Evolutionary conservation across 257 asterid species (phyloP), one percentile per base, ranked within the genome.

Genomic region (Primulina eburnea): DNA sequence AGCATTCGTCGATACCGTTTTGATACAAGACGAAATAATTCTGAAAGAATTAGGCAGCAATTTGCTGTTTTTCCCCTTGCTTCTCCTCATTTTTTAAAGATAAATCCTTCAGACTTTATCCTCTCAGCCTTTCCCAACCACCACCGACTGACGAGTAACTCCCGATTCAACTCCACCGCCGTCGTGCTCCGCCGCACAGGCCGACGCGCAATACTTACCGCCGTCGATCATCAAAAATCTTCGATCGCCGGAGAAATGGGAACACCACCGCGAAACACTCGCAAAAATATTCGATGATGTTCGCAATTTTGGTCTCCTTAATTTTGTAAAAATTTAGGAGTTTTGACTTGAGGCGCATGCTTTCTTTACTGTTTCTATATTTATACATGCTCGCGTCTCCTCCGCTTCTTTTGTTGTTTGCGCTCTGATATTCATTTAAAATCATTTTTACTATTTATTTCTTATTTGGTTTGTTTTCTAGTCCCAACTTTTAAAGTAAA

Each of bases 1-100:
- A 67, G 95, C 95, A 83, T 86, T 84, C 65, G 90, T 88, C 69
- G 95, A 88, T 71, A 86, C 92, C 50, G 86, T 84, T 71, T 61
- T 86, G 68, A 88, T 81, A 74, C 95, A 88, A 34, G 95, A 88
- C 60, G 95, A 88, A 7, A 86, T 85, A 30, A 88, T 86, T 52
- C 89, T 83, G 74, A 85, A 74, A 1, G 92, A 84, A 83, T 81
- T 83, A 71, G 92, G 95, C 80, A 88, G 83, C 80, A 88, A 68
- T 69, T 81, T 86, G 76, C 84, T 65, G 76, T 71, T 80, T 50
- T 76, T 88, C 57, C 89, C 89, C 82, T 83, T 86, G 64, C 77
- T 80, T 78, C 80, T 80, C 88, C 62, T 86, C 92, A 88, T 88
- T 53, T 53, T 11, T 61, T 11, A 60, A 21, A 4, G 53, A 18